phyloP scores from a whole-genome alignment of 768 basidiomycete species.

The Porphyrellus cyaneotinctus region DNA sequence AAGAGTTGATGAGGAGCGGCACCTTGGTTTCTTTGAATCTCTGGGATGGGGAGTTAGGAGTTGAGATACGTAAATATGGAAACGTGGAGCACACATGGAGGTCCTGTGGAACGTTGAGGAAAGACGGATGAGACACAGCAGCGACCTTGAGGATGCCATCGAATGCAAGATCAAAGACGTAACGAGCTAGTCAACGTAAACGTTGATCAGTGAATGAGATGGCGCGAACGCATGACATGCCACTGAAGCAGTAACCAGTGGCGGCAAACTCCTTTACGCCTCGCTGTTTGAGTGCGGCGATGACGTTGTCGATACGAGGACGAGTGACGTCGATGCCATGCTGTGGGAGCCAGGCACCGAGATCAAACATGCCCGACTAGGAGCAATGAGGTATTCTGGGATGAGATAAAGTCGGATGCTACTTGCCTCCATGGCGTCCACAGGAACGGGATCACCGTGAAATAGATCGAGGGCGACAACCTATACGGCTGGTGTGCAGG shows the following conservation, averaged over 20 bases:
- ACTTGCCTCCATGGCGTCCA: conserved; percentile 12
- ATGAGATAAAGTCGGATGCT: not conserved
- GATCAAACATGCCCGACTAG: conserved; percentile 31
- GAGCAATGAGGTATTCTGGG: not conserved
- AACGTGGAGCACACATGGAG: not conserved
- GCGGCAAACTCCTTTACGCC: conserved; percentile 54
- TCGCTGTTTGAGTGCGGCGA: conserved; percentile 50
- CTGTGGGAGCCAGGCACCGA: conserved; percentile 39
- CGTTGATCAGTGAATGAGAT: not conserved
- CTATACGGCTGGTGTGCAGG: not conserved
- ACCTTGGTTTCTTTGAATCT: not conserved
- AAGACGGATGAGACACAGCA: conserved; percentile 57
- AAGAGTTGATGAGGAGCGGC: conserved; percentile 31
- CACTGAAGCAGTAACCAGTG: conserved; percentile 64
- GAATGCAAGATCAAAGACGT: conserved; percentile 60
- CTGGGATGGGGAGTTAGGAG: not conserved
- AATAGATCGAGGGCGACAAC: conserved; percentile 29
- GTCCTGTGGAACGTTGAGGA: conserved; percentile 50
- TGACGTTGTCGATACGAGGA: conserved; percentile 46
- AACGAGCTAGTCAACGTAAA: conserved; percentile 39
- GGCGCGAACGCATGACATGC: conserved; percentile 17
- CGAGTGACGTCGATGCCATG: conserved; percentile 41
- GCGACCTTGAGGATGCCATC: conserved; percentile 47
- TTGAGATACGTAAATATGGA: not conserved
- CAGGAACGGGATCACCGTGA: conserved; percentile 32